Conservation (phyloP, 345 rosid species). For the Camelina neglecta region DNA sequence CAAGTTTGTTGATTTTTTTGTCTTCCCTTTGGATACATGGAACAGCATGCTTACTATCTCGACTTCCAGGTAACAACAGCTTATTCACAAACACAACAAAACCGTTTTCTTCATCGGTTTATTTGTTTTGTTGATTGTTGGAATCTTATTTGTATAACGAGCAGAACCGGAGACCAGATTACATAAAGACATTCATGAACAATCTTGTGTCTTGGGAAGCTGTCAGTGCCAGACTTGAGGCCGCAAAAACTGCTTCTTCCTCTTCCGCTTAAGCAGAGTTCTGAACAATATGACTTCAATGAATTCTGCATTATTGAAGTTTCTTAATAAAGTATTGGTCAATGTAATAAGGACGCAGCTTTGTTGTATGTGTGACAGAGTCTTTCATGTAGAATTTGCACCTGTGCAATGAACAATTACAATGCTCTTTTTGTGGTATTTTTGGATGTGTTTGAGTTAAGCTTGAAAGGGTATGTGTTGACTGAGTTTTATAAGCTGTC, state of each 20-base stretch:
- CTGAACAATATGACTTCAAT: constrained; percentile 22
- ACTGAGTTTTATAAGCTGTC: no score
- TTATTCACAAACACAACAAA: neutral
- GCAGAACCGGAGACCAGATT: constrained; percentile 78
- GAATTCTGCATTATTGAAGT: constrained; percentile 49
- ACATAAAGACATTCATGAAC: constrained; percentile 73
- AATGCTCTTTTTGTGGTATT: neutral
- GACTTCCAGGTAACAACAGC: constrained; percentile 75
- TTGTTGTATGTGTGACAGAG: constrained; percentile 15
- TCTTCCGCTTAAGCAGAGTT: constrained; percentile 51
- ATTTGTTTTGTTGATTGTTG: constrained; percentile 21
- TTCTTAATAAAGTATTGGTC: constrained; percentile 41
- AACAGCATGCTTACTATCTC: constrained; percentile 93
- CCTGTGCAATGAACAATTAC: neutral
- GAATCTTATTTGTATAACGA: constrained; percentile 1
- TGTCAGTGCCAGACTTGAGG: constrained; percentile 71
- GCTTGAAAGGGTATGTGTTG: neutral
- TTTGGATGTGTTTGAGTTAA: neutral
- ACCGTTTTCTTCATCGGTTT: neutral
- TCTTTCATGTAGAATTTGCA: neutral
- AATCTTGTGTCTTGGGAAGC: constrained; percentile 93
- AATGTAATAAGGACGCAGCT: constrained; percentile 17
- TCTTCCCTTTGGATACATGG: neutral
- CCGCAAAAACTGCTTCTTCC: constrained; percentile 58
- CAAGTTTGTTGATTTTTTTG: neutral